These are phyloP conservation scores for Actinomortierella ambigua DNA, from an alignment of 371 early-diverging fungal genomes.

Conservation along the genomic window DNA sequence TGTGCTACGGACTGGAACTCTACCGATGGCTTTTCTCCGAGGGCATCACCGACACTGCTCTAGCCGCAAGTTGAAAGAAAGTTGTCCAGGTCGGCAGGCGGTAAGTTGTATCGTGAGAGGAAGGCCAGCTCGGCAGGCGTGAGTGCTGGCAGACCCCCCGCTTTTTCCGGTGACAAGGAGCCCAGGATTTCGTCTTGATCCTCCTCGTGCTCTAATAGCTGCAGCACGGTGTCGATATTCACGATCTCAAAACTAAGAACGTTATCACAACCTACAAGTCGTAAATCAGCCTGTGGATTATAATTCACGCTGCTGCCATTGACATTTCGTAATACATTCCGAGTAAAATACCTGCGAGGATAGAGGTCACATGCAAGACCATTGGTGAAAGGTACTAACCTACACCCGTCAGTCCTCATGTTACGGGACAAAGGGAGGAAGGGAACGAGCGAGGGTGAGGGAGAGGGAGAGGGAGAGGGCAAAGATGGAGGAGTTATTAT, in stretches of 20 bases:
- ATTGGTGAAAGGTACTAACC: too few relatives aligned
- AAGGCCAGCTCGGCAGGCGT: conserved; percentile 15
- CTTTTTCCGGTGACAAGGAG: conserved; percentile 11
- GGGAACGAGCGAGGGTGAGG: too few relatives aligned
- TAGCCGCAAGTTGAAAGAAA: conserved; percentile 9
- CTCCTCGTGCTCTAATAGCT: conserved; percentile 5
- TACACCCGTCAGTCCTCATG: too few relatives aligned
- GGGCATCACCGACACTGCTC: conserved; percentile 12
- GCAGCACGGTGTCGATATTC: conserved; percentile 9
- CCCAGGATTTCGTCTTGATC: conserved; percentile 12
- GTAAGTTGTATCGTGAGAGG: conserved; percentile 15
- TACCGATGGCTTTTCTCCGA: conserved; percentile 15
- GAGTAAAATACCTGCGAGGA: too few relatives aligned
- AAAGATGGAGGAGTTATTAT: too few relatives aligned
- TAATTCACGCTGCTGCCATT: too few relatives aligned
- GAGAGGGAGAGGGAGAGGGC: too few relatives aligned
- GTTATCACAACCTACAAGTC: too few relatives aligned
- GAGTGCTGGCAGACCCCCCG: conserved; percentile 12
- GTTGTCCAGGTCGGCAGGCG: conserved; percentile 11
- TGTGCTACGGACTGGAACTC: conserved; percentile 16
- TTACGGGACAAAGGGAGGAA: too few relatives aligned
- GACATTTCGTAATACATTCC: too few relatives aligned
- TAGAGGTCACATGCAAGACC: too few relatives aligned
- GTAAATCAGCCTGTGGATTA: too few relatives aligned
- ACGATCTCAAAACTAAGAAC: conserved; percentile 18